phyloP scores from a whole-genome alignment of 2,329 filamentous ascomycete genomes.

The Endothia cerciana region DNA sequence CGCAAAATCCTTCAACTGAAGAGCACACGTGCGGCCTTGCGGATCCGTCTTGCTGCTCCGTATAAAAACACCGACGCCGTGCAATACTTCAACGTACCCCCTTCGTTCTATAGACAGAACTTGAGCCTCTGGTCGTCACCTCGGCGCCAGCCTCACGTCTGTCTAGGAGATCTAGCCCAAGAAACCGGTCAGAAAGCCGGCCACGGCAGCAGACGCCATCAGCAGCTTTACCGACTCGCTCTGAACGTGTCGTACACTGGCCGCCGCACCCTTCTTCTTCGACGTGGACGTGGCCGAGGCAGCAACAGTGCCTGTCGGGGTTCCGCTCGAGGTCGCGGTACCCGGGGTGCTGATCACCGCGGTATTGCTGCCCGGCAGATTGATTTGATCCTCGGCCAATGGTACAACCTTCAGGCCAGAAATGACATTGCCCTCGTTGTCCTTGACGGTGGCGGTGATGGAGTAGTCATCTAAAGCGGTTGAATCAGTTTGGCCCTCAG shows the following conservation, averaged over 20 bases:
- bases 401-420: slow-evolving; percentile 52
- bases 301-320: slow-evolving; percentile 26
- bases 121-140: background rate
- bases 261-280: slow-evolving; percentile 9
- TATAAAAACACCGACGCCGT: slow-evolving; percentile 3
- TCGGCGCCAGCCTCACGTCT: background rate
- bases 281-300: slow-evolving; percentile 19
- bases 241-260: slow-evolving; percentile 20
- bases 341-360: slow-evolving; percentile 28
- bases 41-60: background rate
- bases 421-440: slow-evolving; percentile 66
- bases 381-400: slow-evolving; percentile 48
- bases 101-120: background rate
- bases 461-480: slow-evolving; percentile 45
- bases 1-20: slow-evolving; percentile 9
- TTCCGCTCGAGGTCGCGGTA: slow-evolving; percentile 18
- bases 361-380: slow-evolving; percentile 50
- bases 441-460: slow-evolving; percentile 61
- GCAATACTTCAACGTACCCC: background rate
- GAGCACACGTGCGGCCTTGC: slow-evolving; percentile 6
- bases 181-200: slow-evolving; percentile 21
- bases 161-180: slow-evolving; percentile 9
- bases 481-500: background rate
- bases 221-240: slow-evolving; percentile 13
- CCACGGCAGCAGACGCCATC: slow-evolving; percentile 11